These are phyloP conservation scores for Astrothelium subdiscretum DNA, from an alignment of 495 filamentous ascomycete species.

Conservation along the genomic window DNA sequence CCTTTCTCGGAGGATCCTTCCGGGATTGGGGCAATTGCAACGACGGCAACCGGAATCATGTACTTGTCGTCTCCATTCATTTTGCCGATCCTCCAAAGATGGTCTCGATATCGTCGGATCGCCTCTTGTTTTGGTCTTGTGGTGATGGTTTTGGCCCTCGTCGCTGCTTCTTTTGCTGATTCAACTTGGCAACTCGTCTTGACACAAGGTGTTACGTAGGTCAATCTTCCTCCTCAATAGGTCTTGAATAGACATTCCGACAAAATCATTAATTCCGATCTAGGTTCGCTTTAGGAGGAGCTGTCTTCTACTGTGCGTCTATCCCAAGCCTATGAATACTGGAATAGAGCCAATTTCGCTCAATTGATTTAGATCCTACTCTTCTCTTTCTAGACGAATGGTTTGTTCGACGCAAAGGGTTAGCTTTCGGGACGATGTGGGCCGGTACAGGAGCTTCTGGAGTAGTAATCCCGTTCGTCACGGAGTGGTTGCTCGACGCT, in stretches of 20 bases:
- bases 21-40: slow-evolving; percentile 41
- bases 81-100: slow-evolving; percentile 24
- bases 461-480: slow-evolving; percentile 26
- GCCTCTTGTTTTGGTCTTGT: slow-evolving; percentile 28
- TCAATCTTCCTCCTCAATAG: slow-evolving; percentile 17
- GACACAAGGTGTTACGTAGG: slow-evolving; percentile 44
- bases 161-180: slow-evolving; percentile 35
- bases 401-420: slow-evolving; percentile 40
- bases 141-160: slow-evolving; percentile 18
- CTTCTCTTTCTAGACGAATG: slow-evolving; percentile 46
- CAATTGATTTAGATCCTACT: slow-evolving; percentile 36
- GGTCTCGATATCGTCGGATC: slow-evolving; percentile 14
- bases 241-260: not conserved
- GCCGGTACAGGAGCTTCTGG: slow-evolving; percentile 36
- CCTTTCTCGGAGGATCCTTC: slow-evolving; percentile 30
- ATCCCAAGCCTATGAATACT: not conserved
- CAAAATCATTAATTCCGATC: not conserved
- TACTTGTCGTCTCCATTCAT: slow-evolving; percentile 35
- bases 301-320: not conserved
- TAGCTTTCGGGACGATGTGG: slow-evolving; percentile 48
- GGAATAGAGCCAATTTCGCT: slow-evolving; percentile 12
- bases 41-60: slow-evolving; percentile 39
- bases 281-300: not conserved
- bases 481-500: slow-evolving; percentile 33
- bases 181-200: slow-evolving; percentile 36